Evolutionary conservation across 176 grass and related monocot species (phyloP).

Genomic region (Carex cristatella): DNA sequence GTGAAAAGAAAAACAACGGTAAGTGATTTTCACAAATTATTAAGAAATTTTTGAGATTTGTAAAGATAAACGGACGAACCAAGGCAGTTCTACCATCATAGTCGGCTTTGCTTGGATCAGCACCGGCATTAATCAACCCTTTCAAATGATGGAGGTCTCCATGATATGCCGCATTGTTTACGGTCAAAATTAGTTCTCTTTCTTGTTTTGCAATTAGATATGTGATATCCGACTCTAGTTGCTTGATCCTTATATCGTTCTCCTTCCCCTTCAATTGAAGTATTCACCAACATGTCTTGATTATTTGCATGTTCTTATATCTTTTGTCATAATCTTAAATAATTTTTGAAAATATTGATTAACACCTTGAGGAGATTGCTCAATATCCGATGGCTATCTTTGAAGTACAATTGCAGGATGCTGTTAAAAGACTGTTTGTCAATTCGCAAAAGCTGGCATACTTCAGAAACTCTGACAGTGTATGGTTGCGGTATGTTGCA

Average conservation of each 20-base stretch:
- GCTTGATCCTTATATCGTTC: constrained; percentile 47
- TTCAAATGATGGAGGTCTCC: constrained; percentile 61
- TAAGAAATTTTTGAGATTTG: neutral
- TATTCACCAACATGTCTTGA: neutral
- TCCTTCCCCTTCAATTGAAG: constrained; percentile 32
- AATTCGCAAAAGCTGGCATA: constrained; percentile 68
- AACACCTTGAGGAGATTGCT: constrained; percentile 73
- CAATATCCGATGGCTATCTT: constrained; percentile 61
- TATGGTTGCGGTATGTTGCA: constrained; percentile 71
- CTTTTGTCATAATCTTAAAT: neutral
- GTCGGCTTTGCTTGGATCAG: constrained; percentile 68
- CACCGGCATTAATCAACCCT: constrained; percentile 71
- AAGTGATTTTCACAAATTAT: neutral
- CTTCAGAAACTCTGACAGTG: constrained; percentile 57
- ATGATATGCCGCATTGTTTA: constrained; percentile 76
- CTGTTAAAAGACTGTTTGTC: constrained; percentile 75
- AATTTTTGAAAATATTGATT: neutral
- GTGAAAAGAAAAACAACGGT: neutral
- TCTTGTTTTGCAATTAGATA: constrained; percentile 85
- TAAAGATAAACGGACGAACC: constrained; percentile 30
- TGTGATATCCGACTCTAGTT: constrained; percentile 55
- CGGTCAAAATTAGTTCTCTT: constrained; percentile 54
- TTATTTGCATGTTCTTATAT: neutral
- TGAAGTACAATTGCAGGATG: constrained; percentile 69
- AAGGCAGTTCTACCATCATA: constrained; percentile 80